Evolutionary conservation across 192 early-diverging fungal genomes (phyloP).

Genomic region (Pilobolus umbonatus): DNA sequence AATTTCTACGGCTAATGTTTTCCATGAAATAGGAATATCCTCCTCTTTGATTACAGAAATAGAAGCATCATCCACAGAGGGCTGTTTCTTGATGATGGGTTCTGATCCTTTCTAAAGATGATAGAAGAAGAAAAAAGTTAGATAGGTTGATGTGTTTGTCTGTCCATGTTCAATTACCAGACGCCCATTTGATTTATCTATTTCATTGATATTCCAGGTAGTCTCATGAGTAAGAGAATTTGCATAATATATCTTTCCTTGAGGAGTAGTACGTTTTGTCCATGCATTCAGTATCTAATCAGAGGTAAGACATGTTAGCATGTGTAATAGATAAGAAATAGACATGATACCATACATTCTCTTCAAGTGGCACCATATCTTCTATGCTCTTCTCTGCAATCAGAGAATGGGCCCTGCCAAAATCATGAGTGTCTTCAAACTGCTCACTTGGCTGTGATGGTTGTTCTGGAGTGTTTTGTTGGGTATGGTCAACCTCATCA

Average conservation of each 20-base stretch:
- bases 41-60: neutral
- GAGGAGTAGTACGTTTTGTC: slow-evolving; percentile 44
- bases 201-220: slow-evolving; percentile 47
- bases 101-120: no score
- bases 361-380: slow-evolving; percentile 1
- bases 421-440: slow-evolving; percentile 7
- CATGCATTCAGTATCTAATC: slow-evolving; percentile 44
- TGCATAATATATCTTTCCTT: slow-evolving; percentile 53
- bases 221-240: slow-evolving; percentile 56
- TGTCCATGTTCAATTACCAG: slow-evolving; percentile 31
- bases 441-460: no score
- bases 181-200: slow-evolving; percentile 45
- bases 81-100: no score
- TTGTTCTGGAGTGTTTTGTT: slow-evolving; percentile 5
- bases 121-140: no score
- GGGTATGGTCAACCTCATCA: slow-evolving; percentile 4
- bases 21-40: slow-evolving; percentile 11
- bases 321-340: neutral
- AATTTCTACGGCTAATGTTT: slow-evolving; percentile 17
- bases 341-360: neutral
- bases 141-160: no score
- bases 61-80: no score
- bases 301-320: neutral
- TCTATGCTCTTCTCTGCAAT: no score
- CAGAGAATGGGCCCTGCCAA: no score